Conservation (phyloP, 495 filamentous ascomycete genomes). For the Penicillium canariense region DNA sequence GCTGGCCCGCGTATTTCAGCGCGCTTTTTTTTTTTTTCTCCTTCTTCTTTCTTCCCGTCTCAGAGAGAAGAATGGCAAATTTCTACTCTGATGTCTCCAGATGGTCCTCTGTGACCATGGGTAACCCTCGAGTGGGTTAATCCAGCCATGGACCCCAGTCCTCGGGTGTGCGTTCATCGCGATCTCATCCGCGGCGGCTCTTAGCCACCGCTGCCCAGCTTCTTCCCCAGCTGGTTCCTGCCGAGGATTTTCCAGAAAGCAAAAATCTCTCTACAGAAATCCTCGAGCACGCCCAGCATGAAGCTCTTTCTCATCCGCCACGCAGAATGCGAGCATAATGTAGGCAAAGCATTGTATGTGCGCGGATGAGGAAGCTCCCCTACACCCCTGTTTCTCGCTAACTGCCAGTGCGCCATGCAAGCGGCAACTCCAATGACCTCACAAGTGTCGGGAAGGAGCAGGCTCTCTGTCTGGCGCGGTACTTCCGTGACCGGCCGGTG, state of each 20-base stretch:
- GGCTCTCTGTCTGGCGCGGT: slow-evolving; percentile 55
- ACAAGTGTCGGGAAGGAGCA: slow-evolving; percentile 77
- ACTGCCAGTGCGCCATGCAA: slow-evolving; percentile 53
- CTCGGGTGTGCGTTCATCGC: slow-evolving; percentile 3
- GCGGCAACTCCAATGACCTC: slow-evolving; percentile 63
- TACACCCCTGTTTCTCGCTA: neutral
- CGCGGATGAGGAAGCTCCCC: slow-evolving; percentile 2
- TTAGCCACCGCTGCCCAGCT: neutral
- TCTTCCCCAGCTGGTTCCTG: slow-evolving; percentile 1
- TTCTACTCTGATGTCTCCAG: neutral
- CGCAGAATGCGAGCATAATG: slow-evolving; percentile 84
- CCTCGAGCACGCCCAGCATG: slow-evolving; percentile 40
- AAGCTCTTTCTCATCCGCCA: slow-evolving; percentile 75
- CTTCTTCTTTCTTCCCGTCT: slow-evolving; percentile 3
- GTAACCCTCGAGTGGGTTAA: neutral
- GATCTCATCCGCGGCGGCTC: slow-evolving; percentile 6
- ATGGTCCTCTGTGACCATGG: slow-evolving; percentile 3
- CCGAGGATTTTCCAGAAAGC: neutral
- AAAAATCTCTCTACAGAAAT: neutral
- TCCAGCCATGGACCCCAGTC: slow-evolving; percentile 6
- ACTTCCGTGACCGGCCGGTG: slow-evolving; percentile 31
- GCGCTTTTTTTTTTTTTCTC: slow-evolving; percentile 8
- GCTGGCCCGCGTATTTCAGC: slow-evolving; percentile 17
- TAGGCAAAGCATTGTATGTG: slow-evolving; percentile 68
- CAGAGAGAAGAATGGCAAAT: neutral